These are phyloP conservation scores for Prototheca stagnorum DNA, from an alignment of 163 green algal genomes.

Conservation along the genomic window DNA sequence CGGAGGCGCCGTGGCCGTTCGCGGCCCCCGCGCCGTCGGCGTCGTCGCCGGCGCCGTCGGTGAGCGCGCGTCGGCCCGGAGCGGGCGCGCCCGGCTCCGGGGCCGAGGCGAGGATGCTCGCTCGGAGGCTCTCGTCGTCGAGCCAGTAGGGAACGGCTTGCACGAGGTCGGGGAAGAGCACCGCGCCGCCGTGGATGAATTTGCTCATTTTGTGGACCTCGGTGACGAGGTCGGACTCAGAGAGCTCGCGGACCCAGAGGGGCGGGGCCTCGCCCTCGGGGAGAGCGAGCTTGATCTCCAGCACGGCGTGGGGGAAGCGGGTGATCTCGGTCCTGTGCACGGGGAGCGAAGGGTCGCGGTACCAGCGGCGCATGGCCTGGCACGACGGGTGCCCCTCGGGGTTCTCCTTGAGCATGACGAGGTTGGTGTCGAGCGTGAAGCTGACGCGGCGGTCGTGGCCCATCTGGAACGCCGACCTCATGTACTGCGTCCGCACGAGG, in stretches of 20 bases:
- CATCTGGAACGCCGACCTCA: conserved; percentile 81
- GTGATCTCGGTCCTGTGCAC: conserved; percentile 78
- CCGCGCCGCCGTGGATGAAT: conserved; percentile 76
- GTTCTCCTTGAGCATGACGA: conserved; percentile 94
- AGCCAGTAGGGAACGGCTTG: conserved; percentile 83
- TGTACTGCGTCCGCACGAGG: conserved; percentile 85
- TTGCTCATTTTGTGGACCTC: conserved; percentile 64
- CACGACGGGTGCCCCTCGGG: conserved; percentile 61
- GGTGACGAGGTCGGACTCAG: conserved; percentile 15
- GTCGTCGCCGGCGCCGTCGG: conserved; percentile 6
- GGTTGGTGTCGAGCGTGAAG: conserved; percentile 83
- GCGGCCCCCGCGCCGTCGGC: conserved; percentile 4
- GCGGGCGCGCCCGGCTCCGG: conserved; percentile 14
- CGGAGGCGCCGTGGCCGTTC: conserved; percentile 1
- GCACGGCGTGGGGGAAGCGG: conserved; percentile 78
- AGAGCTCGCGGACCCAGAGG: conserved; percentile 65
- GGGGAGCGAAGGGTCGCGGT: conserved; percentile 51
- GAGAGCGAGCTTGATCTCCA: conserved; percentile 83
- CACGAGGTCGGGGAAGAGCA: conserved; percentile 24
- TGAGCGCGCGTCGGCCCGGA: background rate
- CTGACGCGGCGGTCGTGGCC: conserved; percentile 76
- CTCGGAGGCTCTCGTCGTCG: conserved; percentile 74
- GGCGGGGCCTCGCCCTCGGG: conserved; percentile 49
- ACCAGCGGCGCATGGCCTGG: conserved; percentile 49
- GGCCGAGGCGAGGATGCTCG: conserved; percentile 59